These are phyloP conservation scores for Pueraria montana DNA, from an alignment of 306 rosid genomes.

Conservation along the genomic window DNA sequence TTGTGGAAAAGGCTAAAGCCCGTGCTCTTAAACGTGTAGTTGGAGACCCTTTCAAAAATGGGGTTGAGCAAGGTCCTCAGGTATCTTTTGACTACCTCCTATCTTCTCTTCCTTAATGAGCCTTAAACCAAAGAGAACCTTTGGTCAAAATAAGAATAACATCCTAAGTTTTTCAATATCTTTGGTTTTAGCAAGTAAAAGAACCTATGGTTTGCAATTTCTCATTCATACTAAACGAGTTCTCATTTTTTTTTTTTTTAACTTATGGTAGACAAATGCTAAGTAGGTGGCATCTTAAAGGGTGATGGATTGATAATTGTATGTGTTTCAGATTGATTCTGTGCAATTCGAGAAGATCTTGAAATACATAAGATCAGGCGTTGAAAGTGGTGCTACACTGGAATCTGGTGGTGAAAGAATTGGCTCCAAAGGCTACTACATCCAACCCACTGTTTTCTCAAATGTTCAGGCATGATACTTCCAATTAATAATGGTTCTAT, in stretches of 20 bases:
- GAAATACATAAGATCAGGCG: slow-evolving; percentile 69
- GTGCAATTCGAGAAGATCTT: slow-evolving; percentile 75
- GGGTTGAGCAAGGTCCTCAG: slow-evolving; percentile 95
- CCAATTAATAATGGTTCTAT: slow-evolving; percentile 29
- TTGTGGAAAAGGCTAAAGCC: slow-evolving; percentile 72
- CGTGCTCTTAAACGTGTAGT: slow-evolving; percentile 72
- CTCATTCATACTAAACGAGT: background rate
- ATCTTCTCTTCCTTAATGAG: background rate
- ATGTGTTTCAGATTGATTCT: slow-evolving; percentile 59
- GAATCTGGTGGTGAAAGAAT: slow-evolving; percentile 80
- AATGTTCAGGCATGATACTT: slow-evolving; percentile 65
- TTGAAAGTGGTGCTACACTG: slow-evolving; percentile 76
- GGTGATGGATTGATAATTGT: slow-evolving; percentile 8
- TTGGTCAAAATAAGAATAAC: background rate
- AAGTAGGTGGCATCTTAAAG: background rate
- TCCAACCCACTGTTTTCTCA: slow-evolving; percentile 88
- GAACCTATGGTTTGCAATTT: background rate
- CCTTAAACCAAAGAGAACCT: background rate
- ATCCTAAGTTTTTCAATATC: background rate
- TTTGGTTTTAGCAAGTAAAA: background rate
- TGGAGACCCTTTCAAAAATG: slow-evolving; percentile 81
- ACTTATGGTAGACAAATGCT: slow-evolving; percentile 7
- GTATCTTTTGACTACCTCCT: slow-evolving; percentile 48
- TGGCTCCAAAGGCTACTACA: slow-evolving; percentile 82
- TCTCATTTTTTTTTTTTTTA: background rate